Evolutionary conservation across 2,329 filamentous ascomycete species (phyloP).

Genomic region (Claviceps digitariae): DNA sequence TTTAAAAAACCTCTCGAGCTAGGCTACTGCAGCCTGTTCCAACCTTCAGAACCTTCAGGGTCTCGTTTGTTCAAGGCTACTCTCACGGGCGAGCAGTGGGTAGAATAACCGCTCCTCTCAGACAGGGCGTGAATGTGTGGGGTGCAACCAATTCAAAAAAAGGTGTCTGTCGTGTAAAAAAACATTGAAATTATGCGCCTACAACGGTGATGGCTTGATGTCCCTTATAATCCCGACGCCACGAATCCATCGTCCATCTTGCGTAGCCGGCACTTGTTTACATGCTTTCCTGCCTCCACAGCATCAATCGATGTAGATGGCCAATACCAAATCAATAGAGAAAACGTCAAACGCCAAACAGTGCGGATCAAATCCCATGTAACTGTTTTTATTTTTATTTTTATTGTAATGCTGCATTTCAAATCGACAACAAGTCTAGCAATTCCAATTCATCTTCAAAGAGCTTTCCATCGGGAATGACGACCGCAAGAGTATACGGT

Average conservation of each 20-base stretch:
- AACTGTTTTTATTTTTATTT: neutral
- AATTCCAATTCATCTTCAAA: neutral
- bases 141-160: neutral
- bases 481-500: neutral
- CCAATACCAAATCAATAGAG: neutral
- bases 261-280: neutral
- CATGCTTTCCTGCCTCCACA: neutral
- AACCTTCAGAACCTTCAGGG: neutral
- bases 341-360: neutral
- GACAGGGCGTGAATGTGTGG: neutral
- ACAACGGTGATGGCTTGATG: neutral
- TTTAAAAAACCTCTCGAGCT: neutral
- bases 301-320: neutral
- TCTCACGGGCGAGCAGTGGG: neutral
- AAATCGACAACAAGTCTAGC: neutral
- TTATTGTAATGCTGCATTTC: neutral
- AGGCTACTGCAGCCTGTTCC: neutral
- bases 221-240: neutral
- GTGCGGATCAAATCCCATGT: neutral
- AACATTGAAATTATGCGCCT: neutral
- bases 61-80: neutral
- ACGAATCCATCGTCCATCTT: neutral
- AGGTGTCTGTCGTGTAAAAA: neutral
- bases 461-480: slow-evolving; percentile 1
- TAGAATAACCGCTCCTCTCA: neutral